Base-by-base conservation (phyloP, 2,329 filamentous ascomycete species). In the Colletotrichum sp. region DNA sequence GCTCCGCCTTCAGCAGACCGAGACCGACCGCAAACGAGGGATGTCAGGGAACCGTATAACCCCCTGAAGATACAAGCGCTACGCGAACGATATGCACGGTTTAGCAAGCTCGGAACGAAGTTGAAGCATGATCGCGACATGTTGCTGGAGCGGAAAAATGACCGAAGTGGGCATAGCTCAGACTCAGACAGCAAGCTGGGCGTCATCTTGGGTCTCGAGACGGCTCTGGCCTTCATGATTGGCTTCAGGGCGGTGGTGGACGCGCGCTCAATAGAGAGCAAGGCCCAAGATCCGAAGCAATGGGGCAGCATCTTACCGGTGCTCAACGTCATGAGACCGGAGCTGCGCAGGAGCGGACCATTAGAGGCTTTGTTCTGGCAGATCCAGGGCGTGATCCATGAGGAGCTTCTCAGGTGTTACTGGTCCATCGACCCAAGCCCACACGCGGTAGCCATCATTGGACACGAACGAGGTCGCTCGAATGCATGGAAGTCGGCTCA, bases 121-220 rank as follows among this genome's bases (percentile, higher is more conserved):
- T 83, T 92, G 21, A 92, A 92, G 83, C 90, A 91, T 76, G 84
- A 87, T 15, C 88, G 89, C 30, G 90, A 92, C 77, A 86, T 83
- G 44, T 78, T 83, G 8, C 81, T 75, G 5, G 83, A 82, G 68
- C 77, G 69, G 16, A 80, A 76, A 28, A 74, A 76, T 32, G 39
- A 66, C 34, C 55, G 55, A 59, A 59, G 55, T 28, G 72, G 67
- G 73, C 55, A 76, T 21, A 76, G 79, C 8, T 79, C 81, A 44
- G 81, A 83, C n/a, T 70, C 82, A 8, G 85, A 85, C 28, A 81
- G 84, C 69, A 87, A 87, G 79, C 82, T 85, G n/a, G 85, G 84
- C 36, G 85, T 84, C 34, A 85, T 85, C 1, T 82, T 89, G 13
- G 86, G 86, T 39, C 82, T 90, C 10, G 89, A 90, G 79, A 88